Base-by-base conservation (phyloP, 257 asterid species). In the Solanum stenotomum region DNA sequence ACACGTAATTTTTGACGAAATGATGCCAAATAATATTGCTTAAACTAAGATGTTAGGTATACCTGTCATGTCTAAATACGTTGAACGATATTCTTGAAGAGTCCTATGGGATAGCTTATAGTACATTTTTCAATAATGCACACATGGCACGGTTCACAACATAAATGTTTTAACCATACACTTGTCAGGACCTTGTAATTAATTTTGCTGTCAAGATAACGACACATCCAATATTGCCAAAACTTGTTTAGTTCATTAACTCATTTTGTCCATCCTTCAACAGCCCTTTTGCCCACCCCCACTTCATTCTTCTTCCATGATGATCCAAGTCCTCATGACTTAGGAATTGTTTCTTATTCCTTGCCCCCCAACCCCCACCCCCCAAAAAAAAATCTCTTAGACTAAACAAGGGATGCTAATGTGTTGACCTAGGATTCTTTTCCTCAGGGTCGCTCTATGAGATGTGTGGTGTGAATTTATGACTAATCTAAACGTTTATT, bases 101-200 rank as follows among this genome's bases (percentile, higher is more conserved):
- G 16, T 74, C 25, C 2, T 16, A 18, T 29, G 4, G 1, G 13
- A 71, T 34, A 71, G 29, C 33, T 37, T 37, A 37, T 37, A 23
- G 38, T 13, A 27, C 65, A 79, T 44, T 44, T 42, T 27, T 78
- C 85, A 79, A 79, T 79, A 81, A 81, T 27, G 13, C 68, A 46
- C 42, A 81, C 38, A 46, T 46, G 85, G 25, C 14, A 49, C 16
- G 11, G 44, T 61, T 49, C 86, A 87, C 38, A 29, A 67, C 70
- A 65, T 87, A 42, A 42, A 79, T 65, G 68, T 87, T 79, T 82
- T 86, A 87, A 79, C 79, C 70, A 38, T 20, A 42, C 79, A 87
- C 83, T 61, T 18, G 70, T 78, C 70, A 87, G 81, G 34, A 22
- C 82, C 87, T 61, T 67, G 79, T n/a, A 68, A 13, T 18, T 82